Evolutionary conservation across 768 basidiomycete genomes (phyloP), one percentile per base, ranked within the genome.

Genomic region (Piloderma croceum): DNA sequence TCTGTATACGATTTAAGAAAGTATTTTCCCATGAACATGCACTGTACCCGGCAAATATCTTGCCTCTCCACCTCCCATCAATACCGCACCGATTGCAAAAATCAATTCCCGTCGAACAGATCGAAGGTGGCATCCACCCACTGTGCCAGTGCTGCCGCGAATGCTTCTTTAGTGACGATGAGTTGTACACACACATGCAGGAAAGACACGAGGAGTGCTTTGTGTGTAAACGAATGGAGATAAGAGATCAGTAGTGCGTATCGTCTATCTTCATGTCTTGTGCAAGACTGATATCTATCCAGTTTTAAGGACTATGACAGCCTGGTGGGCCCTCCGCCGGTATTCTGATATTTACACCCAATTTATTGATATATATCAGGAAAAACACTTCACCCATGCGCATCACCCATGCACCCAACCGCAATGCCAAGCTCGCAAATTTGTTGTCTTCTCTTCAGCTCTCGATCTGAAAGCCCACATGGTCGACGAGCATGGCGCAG

Each of bases 131-230:
- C 2, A 56, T 78, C 1, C 88, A 91, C 49, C 88, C 89, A 0
- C 50, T 86, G 2, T 93, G 90, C 59, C 78, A 79, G 52, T 98
- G 96, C 59, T 96, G 92, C 52, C 77, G 77, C 15, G 85, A 90
- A 50, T 92, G 87, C 51, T 92, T 86, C 71, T 96, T 93, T 57
- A 68, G 83, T n/a, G 83, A 84, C 40, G 94, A 98, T 54, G 92
- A 92, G 52, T 65, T 97, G n/a, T 96, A 81, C 57, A 68, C 80
- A 18, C 96, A 99, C 60, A 89, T 97, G 83, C 78, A 92, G 38
- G 83, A 92, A 55, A 71, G 69, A 36, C 94, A 99, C 63, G 94
- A 99, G 60, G 93, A 98, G 54, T 98, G 94, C 58, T 96, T 96
- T 50, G 61, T 99, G 11, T 99, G 96, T 61, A 90, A 90, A 57